Conservation (phyloP, 768 basidiomycete species). For the Pulveroboletus sp. region DNA sequence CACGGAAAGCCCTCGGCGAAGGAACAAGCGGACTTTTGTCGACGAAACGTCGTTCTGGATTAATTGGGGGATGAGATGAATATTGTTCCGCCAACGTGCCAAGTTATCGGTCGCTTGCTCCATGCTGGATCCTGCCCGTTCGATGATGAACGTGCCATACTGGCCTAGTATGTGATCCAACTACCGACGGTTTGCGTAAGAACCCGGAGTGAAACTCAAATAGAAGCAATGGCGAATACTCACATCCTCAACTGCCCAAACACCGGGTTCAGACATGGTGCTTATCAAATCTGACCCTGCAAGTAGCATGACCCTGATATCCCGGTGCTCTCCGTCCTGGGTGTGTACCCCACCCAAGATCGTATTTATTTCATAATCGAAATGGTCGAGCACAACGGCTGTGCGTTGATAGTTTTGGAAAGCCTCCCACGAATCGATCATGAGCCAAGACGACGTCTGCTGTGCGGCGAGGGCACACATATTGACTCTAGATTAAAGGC, state of each 20-base stretch:
- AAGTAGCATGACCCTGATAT: slow-evolving; percentile 85
- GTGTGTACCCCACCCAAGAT: slow-evolving; percentile 74
- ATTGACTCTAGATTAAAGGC: slow-evolving; percentile 52
- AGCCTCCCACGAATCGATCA: slow-evolving; percentile 98
- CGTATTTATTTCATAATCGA: slow-evolving; percentile 91
- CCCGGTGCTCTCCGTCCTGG: slow-evolving; percentile 68
- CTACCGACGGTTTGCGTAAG: slow-evolving; percentile 39
- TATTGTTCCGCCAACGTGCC: slow-evolving; percentile 76
- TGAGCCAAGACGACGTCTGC: slow-evolving; percentile 89
- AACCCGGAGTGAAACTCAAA: slow-evolving; percentile 8
- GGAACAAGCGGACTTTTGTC: slow-evolving; percentile 83
- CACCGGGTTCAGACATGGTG: slow-evolving; percentile 97
- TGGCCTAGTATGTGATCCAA: slow-evolving; percentile 94
- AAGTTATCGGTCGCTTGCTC: slow-evolving; percentile 74
- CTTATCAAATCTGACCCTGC: slow-evolving; percentile 98
- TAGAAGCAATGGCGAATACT: slow-evolving; percentile 32
- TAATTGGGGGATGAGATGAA: slow-evolving; percentile 87
- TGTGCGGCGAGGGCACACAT: slow-evolving; percentile 90
- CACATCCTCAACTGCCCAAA: slow-evolving; percentile 94
- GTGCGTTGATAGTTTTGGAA: slow-evolving; percentile 94
- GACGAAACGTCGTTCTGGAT: slow-evolving; percentile 98
- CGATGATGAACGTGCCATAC: slow-evolving; percentile 93
- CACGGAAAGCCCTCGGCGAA: slow-evolving; percentile 75
- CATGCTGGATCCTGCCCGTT: slow-evolving; percentile 91
- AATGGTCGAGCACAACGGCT: slow-evolving; percentile 95